A percentile compares a stretch with the other conserved stretches of the same genome.
Conservation (phyloP, 2,329 filamentous ascomycete species). For the Colletotrichum brevisporum region DNA sequence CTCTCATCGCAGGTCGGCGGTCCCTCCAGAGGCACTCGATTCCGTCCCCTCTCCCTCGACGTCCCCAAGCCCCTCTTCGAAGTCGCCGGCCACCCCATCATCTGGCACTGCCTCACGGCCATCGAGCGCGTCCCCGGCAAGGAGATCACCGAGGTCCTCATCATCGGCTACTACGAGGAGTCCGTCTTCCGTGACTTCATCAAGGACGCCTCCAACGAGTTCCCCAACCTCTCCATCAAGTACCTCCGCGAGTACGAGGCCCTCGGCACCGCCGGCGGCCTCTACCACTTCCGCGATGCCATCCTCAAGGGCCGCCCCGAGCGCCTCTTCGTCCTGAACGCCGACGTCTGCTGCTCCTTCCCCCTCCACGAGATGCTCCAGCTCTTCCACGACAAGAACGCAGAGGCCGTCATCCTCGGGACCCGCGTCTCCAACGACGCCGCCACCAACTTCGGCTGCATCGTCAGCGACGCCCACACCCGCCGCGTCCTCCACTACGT, state of each 20-base stretch:
- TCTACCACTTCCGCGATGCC: constrained; percentile 99
- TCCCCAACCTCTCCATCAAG: constrained; percentile 90
- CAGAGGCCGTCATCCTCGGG: constrained; percentile 95
- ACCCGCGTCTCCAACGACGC: constrained; percentile 92
- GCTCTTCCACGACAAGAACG: constrained; percentile 94
- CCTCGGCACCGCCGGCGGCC: constrained; percentile 92
- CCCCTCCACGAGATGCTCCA: constrained; percentile 95
- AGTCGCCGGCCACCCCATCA: constrained; percentile 97
- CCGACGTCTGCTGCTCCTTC: constrained; percentile 99
- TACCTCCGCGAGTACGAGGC: constrained; percentile 99
- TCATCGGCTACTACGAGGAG: constrained; percentile 99
- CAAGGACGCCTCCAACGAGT: constrained; percentile 87
- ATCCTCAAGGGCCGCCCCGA: constrained; percentile 97
- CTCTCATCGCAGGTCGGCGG: constrained; percentile 82
- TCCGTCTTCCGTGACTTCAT: constrained; percentile 98
- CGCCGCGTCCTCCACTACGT: constrained; percentile 98
- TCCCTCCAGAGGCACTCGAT: constrained; percentile 94
- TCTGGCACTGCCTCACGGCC: constrained; percentile 96
- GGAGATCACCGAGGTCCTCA: constrained; percentile 91
- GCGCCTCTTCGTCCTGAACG: constrained; percentile 96
- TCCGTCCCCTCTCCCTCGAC: constrained; percentile 94
- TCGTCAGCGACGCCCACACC: constrained; percentile 93
- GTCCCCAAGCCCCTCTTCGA: constrained; percentile 99
- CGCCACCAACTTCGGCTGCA: constrained; percentile 97
- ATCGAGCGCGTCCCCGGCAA: constrained; percentile 88